phyloP scores from a whole-genome alignment of 176 grass and related monocot genomes.

The Pontederia crassipes region DNA sequence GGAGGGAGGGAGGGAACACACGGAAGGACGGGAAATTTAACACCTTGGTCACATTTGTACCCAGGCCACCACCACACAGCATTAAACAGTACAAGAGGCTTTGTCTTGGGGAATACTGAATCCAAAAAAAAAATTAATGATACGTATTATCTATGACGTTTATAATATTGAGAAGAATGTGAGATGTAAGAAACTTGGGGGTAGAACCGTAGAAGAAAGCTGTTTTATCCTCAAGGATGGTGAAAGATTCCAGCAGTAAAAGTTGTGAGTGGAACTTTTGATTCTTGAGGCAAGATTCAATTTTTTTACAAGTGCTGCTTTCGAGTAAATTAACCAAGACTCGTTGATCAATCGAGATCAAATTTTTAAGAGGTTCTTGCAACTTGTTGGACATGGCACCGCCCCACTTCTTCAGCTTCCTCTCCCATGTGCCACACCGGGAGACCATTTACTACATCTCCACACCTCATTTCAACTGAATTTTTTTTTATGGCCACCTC shows the following conservation, averaged over 20 bases:
- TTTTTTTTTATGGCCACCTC: too few relatives aligned
- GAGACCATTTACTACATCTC: too few relatives aligned
- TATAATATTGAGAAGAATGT: background rate
- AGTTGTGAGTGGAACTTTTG: background rate
- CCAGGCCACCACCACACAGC: background rate
- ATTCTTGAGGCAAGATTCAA: background rate
- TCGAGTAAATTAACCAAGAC: background rate
- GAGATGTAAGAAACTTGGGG: background rate
- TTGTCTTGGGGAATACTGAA: background rate
- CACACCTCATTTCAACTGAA: too few relatives aligned
- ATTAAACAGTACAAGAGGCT: background rate
- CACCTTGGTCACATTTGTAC: background rate
- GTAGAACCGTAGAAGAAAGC: background rate
- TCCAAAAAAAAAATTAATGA: background rate
- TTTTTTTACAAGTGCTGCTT: background rate
- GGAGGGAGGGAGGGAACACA: background rate
- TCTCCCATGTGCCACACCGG: too few relatives aligned
- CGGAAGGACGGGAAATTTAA: background rate
- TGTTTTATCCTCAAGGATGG: conserved; percentile 1
- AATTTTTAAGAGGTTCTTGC: too few relatives aligned
- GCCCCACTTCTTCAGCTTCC: too few relatives aligned
- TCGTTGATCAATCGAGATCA: too few relatives aligned
- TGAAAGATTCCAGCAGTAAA: background rate
- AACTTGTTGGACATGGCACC: too few relatives aligned
- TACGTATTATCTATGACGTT: background rate